These are phyloP conservation scores for Hippophae gyantsensis DNA, from an alignment of 306 rosid genomes.

Conservation along the genomic window DNA sequence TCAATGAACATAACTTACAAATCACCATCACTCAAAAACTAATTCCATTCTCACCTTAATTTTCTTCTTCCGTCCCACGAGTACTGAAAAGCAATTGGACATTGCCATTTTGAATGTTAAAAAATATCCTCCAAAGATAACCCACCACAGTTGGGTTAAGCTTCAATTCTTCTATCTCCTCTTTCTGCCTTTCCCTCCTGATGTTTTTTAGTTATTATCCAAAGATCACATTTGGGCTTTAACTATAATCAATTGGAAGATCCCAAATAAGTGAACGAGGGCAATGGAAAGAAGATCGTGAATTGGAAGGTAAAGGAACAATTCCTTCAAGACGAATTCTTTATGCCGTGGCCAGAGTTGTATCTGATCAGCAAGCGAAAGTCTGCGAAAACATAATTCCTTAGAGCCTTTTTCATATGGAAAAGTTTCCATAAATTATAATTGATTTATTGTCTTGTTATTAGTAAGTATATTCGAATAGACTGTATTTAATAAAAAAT, in stretches of 20 bases:
- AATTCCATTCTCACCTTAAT: constrained; percentile 35
- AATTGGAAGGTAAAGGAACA: constrained; percentile 29
- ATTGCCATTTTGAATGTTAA: constrained; percentile 26
- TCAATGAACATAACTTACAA: background rate
- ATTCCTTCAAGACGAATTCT: constrained; percentile 21
- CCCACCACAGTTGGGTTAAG: background rate
- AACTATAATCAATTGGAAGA: constrained; percentile 72
- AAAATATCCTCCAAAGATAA: background rate
- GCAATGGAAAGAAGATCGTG: constrained; percentile 21
- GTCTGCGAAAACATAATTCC: constrained; percentile 10
- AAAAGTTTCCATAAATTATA: too few species aligned
- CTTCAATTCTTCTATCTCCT: background rate
- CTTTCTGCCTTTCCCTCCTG: constrained; percentile 1
- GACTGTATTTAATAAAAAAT: too few species aligned
- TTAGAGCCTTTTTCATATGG: too few species aligned
- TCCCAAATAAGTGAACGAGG: constrained; percentile 30
- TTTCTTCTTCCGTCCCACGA: constrained; percentile 37
- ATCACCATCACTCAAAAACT: background rate
- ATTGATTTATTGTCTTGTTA: too few species aligned
- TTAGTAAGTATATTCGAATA: too few species aligned
- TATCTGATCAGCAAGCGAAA: constrained; percentile 31
- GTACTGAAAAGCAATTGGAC: constrained; percentile 46
- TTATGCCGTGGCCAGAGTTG: constrained; percentile 60
- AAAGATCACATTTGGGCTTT: constrained; percentile 14
- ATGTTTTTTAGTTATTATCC: background rate